Evolutionary conservation across 2,329 filamentous ascomycete genomes (phyloP), one percentile per base, ranked within the genome.

Genomic region (Alternaria metachromatica): DNA sequence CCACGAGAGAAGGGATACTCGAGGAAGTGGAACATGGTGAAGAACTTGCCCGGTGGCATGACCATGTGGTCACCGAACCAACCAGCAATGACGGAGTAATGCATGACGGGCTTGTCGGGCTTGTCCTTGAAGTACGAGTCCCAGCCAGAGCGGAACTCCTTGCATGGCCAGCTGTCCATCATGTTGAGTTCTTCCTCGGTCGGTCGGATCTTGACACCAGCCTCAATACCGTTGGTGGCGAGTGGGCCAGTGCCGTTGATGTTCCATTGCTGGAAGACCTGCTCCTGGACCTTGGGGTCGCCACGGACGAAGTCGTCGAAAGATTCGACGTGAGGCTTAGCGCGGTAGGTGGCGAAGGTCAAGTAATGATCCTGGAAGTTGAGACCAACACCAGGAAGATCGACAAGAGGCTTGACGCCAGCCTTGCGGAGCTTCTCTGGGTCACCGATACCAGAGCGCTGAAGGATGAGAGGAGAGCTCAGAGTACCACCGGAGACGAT

Each of bases 51-150:
- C 1, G 90, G 87, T 0, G 91, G 90, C 86, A 91, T 90, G 54
- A 81, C 77, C 80, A 87, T 85, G 72, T 87, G 82, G 72, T 79
- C 79, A 58, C 82, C 82, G 62, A 83, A 84, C 80, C 80, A 83
- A 15, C 78, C 76, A 9, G 90, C 83, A 73, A 94, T 93, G 59
- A 94, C 87, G 7, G 76, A 90, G 81, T 94, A 94, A 76, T 94
- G 92, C 92, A 94, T 94, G 46, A 94, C 91, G 0, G 92, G 92
- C 85, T 94, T 94, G 80, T 94, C 91, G 1, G 91, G 91, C 83
- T 94, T 94, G 76, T 94, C 81, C 83, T 93, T 91, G 80, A 94
- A 95, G 82, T 95, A 94, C 58, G 87, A 89, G 72, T 94, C 88
- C 91, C 91, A 95, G 3, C 91, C 91, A 7, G 87, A 86, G 49